Evolutionary conservation across 1,284 basidiomycete species (phyloP), one percentile per base, ranked within the genome.

Genomic region (Calocybe gambosa): DNA sequence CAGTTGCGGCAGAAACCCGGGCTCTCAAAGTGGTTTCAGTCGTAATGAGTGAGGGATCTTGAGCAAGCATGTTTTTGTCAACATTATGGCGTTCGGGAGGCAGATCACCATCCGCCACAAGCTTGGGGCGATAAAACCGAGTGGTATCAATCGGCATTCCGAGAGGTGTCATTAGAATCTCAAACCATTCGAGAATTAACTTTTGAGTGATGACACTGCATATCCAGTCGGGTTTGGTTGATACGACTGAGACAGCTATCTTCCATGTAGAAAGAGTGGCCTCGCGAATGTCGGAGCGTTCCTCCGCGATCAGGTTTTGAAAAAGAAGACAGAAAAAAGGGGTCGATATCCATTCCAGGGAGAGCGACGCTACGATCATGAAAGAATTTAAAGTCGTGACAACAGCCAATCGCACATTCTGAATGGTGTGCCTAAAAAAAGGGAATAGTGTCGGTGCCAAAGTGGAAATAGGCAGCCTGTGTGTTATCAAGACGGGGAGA

Each of bases 371-470:
- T 1, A 92, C 85, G 12, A 75, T 73, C 72, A 97, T 84, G 65
- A 99, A 94, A 3, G 89, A 88, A 42, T 84, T 77, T 4, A 99
- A 71, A 0, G 93, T 94, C 51, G 92, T 86, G 46, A 95, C 89
- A 5, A 99, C 94, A 4, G 96, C 88, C 7, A 95, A 75, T 15
- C 96, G 91, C 43, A 99, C 96, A 53, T 86, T 87, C 0, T 89
- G 70, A 59, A 99, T 99, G 0, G 95, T 96, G 66, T 99, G 96
- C 9, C 96, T 88, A 71, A 99, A 95, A 74, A 96, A 99, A 2
- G 94, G 91, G 66, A 93, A 99, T 13, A 97, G 72, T 0, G 85
- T 89, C 1, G 92, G 88, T 12, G 96, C 89, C 40, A 98, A 78
- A 0, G 75, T 76, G 10, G 82, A 77, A 28, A 97, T 74, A 5